A percentile compares a stretch with the other conserved stretches of the same genome.
Evolutionary conservation across 495 filamentous ascomycete genomes (phyloP).

Genomic region (Xylaria curta): DNA sequence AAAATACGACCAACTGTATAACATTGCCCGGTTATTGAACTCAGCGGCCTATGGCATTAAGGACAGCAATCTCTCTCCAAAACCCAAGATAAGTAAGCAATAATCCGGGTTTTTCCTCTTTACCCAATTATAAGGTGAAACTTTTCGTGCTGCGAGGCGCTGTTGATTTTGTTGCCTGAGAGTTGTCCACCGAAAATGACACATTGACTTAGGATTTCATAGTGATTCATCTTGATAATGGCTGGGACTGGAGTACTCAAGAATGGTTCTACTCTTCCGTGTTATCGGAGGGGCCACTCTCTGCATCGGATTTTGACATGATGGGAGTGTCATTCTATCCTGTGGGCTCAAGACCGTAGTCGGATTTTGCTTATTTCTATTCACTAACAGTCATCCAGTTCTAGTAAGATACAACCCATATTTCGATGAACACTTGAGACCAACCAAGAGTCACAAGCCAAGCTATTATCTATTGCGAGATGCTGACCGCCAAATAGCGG

Average conservation of each 20-base stretch:
- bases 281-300: slow-evolving; percentile 58
- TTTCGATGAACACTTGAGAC: background rate
- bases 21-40: slow-evolving; percentile 67
- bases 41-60: slow-evolving; percentile 68
- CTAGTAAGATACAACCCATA: slow-evolving; percentile 43
- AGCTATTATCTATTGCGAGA: background rate
- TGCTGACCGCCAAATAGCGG: slow-evolving; percentile 35
- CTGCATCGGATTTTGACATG: slow-evolving; percentile 66
- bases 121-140: background rate
- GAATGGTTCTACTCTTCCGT: slow-evolving; percentile 67
- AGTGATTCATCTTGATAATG: slow-evolving; percentile 73
- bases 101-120: background rate
- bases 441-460: background rate
- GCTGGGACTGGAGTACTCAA: slow-evolving; percentile 71
- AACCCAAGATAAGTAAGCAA: slow-evolving; percentile 59
- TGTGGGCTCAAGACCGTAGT: background rate
- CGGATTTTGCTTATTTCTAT: background rate
- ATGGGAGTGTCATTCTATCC: slow-evolving; percentile 77
- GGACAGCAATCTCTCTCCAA: slow-evolving; percentile 60
- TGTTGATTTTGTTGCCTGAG: background rate
- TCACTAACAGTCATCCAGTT: slow-evolving; percentile 44
- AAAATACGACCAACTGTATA: slow-evolving; percentile 50
- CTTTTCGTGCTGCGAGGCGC: background rate
- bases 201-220: background rate
- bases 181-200: slow-evolving; percentile 7